Conservation (phyloP, 257 asterid species). For the Scutellaria galericulata region DNA sequence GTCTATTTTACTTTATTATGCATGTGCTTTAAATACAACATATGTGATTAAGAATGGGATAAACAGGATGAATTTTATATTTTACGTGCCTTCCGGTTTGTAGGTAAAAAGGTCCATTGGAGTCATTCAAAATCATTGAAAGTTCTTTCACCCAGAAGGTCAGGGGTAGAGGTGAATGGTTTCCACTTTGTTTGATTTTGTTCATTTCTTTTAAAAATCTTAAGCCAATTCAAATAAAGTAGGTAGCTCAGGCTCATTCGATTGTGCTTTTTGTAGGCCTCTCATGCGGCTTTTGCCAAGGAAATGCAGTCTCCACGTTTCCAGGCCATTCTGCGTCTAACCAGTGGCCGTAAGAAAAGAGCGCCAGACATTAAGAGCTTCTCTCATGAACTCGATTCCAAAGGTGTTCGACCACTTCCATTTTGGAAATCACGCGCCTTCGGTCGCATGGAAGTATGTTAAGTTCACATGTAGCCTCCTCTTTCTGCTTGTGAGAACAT, state of each 20-base stretch:
- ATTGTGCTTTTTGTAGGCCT: constrained; percentile 64
- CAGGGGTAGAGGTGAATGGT: constrained; percentile 66
- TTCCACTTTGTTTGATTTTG: constrained; percentile 15
- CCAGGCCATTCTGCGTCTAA: constrained; percentile 87
- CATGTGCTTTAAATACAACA: constrained; percentile 1
- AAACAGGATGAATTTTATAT: constrained; percentile 10
- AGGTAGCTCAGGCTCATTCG: constrained; percentile 38
- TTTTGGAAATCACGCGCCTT: constrained; percentile 95
- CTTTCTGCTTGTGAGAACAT: constrained; percentile 42
- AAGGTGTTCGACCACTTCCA: constrained; percentile 92
- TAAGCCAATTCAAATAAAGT: constrained; percentile 28
- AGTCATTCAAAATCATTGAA: constrained; percentile 69
- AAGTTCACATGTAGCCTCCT: constrained; percentile 45
- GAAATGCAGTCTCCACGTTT: constrained; percentile 97
- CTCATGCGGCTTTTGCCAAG: constrained; percentile 70
- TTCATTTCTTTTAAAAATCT: neutral
- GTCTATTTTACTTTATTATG: neutral
- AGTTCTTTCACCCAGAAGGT: constrained; percentile 53
- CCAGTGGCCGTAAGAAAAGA: constrained; percentile 77
- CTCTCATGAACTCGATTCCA: constrained; percentile 94
- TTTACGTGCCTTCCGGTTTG: constrained; percentile 38
- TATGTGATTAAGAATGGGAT: neutral
- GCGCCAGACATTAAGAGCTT: constrained; percentile 82
- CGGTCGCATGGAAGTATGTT: constrained; percentile 84
- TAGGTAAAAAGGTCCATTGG: constrained; percentile 70